Percentiles rank a stretch among this genome's conserved stretches.
Evolutionary conservation across 2,329 filamentous ascomycete genomes (phyloP).

Genomic region (Fusarium vanettenii): DNA sequence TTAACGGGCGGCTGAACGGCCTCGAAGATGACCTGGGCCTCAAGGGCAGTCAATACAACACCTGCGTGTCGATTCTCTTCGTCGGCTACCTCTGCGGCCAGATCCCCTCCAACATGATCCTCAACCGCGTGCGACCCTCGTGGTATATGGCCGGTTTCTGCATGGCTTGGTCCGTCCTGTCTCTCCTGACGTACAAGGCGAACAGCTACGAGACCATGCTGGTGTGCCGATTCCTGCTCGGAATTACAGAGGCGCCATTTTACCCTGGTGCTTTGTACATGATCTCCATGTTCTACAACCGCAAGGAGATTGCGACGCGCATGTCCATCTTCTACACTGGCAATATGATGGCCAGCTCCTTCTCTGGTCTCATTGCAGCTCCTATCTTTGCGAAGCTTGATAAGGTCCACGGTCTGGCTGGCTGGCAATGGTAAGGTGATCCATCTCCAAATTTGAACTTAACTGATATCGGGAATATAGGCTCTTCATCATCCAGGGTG

Average conservation of each 20-base stretch:
- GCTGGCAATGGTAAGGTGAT: conserved; percentile 46
- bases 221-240: conserved; percentile 54
- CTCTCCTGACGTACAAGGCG: conserved; percentile 53
- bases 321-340: conserved; percentile 59
- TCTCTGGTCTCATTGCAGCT: conserved; percentile 58
- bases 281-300: conserved; percentile 66
- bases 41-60: conserved; percentile 50
- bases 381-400: conserved; percentile 52
- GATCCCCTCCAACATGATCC: conserved; percentile 55
- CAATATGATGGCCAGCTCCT: conserved; percentile 51
- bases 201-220: conserved; percentile 56
- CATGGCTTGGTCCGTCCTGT: conserved; percentile 54
- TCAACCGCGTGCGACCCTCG: conserved; percentile 56
- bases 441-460: no score
- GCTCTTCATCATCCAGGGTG: conserved; percentile 47
- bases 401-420: conserved; percentile 39
- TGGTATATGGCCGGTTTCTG: conserved; percentile 56
- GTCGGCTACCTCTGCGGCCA: conserved; percentile 51
- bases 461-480: not conserved
- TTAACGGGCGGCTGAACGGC: conserved; percentile 65
- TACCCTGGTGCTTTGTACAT: conserved; percentile 53
- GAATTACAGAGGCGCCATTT: conserved; percentile 56
- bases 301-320: conserved; percentile 58
- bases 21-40: conserved; percentile 65
- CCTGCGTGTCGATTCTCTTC: conserved; percentile 51